Base-by-base conservation (phyloP, 768 basidiomycete genomes). In the Psilocybe sp. region DNA sequence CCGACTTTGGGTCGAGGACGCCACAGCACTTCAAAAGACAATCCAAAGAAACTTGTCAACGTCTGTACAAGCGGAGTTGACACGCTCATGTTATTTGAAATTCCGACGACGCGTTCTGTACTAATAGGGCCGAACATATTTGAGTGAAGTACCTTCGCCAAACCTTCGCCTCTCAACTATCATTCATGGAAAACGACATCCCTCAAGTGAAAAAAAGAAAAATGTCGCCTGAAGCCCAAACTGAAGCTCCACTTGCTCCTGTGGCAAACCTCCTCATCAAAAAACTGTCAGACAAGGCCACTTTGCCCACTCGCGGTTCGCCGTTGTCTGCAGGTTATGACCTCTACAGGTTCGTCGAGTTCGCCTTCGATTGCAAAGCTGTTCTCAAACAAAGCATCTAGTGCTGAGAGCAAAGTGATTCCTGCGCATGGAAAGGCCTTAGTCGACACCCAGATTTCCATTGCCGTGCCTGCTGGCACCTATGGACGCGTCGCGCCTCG, bases 401-500 rank as follows among this genome's bases (percentile, higher is more conserved):
- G 94, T 64, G 93, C 95, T 0, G 94, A 96, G 65, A 75, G 75
- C 49, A 93, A 91, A 63, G 67, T 75, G 7, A 81, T 98, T 14
- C 92, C 95, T 11, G 92, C 94, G 1, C 84, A 76, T 46, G 96
- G 94, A 46, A 97, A 96, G 67, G 96, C 93, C 4, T 73, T 98
- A 34, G 69, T 99, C 35, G 87, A 95, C 64, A 93, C 92, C 13
- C 92, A 94, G 55, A 74, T 98, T 46, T 94, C 93, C 19, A 86
- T 99, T 52, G 95, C 94, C 16, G 92, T 99, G 1, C 97, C 97
- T 0, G 71, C 74, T 38, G 97, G 94, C 2, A 94, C 93, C 3
- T 98, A 99, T 63, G 97, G 96, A 55, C 92, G 97, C 47, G 87
- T 99, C 50, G 97, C 97, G 2, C 97, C 97, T 15, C 82, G 96